These are phyloP conservation scores for Blumeria hordei DNA, from an alignment of 2,329 filamentous ascomycete genomes.

Conservation along the genomic window DNA sequence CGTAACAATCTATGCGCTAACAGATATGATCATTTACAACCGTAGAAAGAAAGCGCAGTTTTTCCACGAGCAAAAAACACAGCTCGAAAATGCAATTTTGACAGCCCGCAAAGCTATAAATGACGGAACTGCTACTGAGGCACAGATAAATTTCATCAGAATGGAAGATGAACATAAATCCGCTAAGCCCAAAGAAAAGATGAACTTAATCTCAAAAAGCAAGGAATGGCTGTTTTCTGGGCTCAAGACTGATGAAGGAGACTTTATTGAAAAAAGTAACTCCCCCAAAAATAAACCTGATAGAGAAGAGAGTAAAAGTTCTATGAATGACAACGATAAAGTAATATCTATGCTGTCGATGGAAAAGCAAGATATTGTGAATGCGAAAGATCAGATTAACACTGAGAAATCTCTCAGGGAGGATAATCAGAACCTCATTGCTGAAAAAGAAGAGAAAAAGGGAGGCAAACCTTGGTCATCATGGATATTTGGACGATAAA, in stretches of 20 bases:
- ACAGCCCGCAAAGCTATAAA: slow-evolving; percentile 20
- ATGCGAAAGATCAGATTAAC: slow-evolving; percentile 13
- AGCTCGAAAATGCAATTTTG: slow-evolving; percentile 21
- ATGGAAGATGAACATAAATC: slow-evolving; percentile 29
- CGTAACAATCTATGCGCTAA: slow-evolving; percentile 37
- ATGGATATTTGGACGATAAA: slow-evolving; percentile 7
- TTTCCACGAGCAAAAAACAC: slow-evolving; percentile 24
- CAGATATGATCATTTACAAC: slow-evolving; percentile 44
- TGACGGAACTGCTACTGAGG: slow-evolving; percentile 21
- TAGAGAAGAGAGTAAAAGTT: slow-evolving; percentile 9
- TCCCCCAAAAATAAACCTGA: slow-evolving; percentile 8
- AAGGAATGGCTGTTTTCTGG: slow-evolving; percentile 15
- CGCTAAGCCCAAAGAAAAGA: slow-evolving; percentile 11
- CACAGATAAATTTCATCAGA: slow-evolving; percentile 25
- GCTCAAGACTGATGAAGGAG: slow-evolving; percentile 14
- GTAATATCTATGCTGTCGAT: slow-evolving; percentile 10
- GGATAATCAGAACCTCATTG: slow-evolving; percentile 7
- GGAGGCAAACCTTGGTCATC: slow-evolving; percentile 7
- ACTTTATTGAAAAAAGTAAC: slow-evolving; percentile 8
- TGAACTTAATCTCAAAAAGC: slow-evolving; percentile 9
- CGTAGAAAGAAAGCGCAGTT: slow-evolving; percentile 37
- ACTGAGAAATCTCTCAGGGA: slow-evolving; percentile 12
- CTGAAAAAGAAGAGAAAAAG: slow-evolving; percentile 3
- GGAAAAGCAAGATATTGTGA: slow-evolving; percentile 11
- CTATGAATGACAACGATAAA: slow-evolving; percentile 10